These are phyloP conservation scores for Neofusicoccum cordaticola DNA, from an alignment of 2,329 filamentous ascomycete genomes.

Conservation along the genomic window DNA sequence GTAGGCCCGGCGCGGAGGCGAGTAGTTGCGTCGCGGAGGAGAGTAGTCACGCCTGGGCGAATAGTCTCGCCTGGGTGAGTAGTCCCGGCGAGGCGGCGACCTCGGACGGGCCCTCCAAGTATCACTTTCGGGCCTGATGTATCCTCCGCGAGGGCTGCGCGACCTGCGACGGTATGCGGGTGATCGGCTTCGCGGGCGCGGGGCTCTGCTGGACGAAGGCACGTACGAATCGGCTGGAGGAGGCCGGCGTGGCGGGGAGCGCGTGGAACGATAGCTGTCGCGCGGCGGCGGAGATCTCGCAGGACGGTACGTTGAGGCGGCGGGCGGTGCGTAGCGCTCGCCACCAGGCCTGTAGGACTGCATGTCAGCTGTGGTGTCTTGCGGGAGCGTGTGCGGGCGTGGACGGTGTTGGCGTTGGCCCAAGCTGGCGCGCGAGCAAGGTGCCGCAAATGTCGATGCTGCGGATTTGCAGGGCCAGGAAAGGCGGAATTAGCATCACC, in stretches of 20 bases:
- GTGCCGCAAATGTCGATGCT: conserved; percentile 14
- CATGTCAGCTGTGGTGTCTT: background rate
- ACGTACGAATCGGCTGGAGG: conserved; percentile 42
- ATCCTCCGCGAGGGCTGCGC: conserved; percentile 33
- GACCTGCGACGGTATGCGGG: conserved; percentile 36
- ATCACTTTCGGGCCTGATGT: conserved; percentile 34
- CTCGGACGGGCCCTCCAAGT: conserved; percentile 45
- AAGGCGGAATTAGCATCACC: conserved; percentile 26
- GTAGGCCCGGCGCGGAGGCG: conserved; percentile 33
- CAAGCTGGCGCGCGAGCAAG: conserved; percentile 14
- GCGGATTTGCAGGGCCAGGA: conserved; percentile 5
- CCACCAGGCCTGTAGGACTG: conserved; percentile 13
- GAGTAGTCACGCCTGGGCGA: conserved; percentile 26
- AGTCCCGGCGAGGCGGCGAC: conserved; percentile 48
- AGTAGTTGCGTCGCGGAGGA: conserved; percentile 28
- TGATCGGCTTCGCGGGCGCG: conserved; percentile 39
- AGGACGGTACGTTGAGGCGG: conserved; percentile 14
- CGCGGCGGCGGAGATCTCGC: conserved; percentile 20
- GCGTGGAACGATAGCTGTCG: conserved; percentile 36
- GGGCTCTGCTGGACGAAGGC: conserved; percentile 31
- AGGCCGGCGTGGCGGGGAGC: conserved; percentile 34
- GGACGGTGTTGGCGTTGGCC: conserved; percentile 15
- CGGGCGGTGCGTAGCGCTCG: conserved; percentile 15
- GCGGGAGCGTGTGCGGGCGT: background rate
- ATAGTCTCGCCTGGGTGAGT: conserved; percentile 34